Base-by-base conservation (phyloP, 768 basidiomycete species). In the Termitomyces sp. region DNA sequence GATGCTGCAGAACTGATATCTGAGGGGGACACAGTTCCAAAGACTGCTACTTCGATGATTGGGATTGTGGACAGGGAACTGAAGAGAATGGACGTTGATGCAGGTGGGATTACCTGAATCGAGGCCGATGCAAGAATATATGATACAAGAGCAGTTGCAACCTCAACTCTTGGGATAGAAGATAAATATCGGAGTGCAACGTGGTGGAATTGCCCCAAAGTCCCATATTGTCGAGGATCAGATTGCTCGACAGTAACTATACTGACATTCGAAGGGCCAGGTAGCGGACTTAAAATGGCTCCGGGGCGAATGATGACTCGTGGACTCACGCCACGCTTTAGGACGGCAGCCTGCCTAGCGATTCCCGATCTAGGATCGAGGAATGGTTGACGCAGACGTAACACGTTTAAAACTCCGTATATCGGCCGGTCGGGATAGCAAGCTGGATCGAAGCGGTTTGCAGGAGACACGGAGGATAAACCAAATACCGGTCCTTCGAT, bases 331-430 rank as follows among this genome's bases (percentile, higher is more conserved):
- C 77, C 78, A 3, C 68, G 63, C 16, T 70, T 70, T 32, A 88
- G 72, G 8, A 77, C 64, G 27, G 76, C 78, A 8, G 79, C 83
- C 65, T 86, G 83, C 57, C 71, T 74, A 5, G 78, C 69, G 41
- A 74, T 68, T 16, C 74, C 75, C 16, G 68, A 63, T 34, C 73
- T 66, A 5, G 71, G 69, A 64, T 84, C 79, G 10, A 69, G 50
- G 66, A 83, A 86, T 16, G 86, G 84, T 27, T 85, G 71, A 16
- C 85, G 79, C 25, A 84, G 68, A n/a, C 71, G 76, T 35, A 86
- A 66, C 16, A 85, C 64, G 59, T 87, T 76, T 51, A 88, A 69
- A 25, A 83, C 71, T 17, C 85, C 85, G 61, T 88, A 88, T n/a
- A 84, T 69, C 3, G 84, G 86, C 28, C 81, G 77, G 61, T 75